Percentiles rank a stretch among this genome's conserved stretches.
These are phyloP conservation scores for Betula pendula DNA, from an alignment of 306 rosid genomes.

Conservation along the genomic window DNA sequence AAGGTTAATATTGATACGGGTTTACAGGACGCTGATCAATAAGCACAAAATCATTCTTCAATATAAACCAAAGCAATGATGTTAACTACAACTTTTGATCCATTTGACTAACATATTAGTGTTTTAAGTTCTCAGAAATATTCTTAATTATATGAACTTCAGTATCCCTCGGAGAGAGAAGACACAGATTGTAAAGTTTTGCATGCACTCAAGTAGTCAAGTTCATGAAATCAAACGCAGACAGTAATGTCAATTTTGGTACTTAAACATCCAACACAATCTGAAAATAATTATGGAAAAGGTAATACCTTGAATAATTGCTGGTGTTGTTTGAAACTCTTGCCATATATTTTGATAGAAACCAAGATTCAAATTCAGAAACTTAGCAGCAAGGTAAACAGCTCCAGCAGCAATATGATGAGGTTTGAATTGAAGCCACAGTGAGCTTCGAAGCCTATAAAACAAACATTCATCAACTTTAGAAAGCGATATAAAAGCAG, in stretches of 20 bases:
- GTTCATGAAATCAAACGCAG: neutral
- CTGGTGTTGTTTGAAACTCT: constrained; percentile 87
- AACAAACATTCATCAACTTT: constrained; percentile 18
- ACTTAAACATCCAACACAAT: constrained; percentile 12
- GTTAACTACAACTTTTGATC: neutral
- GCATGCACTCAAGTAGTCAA: neutral
- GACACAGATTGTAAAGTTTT: neutral
- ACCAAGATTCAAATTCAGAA: constrained; percentile 73
- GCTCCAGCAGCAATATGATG: constrained; percentile 99
- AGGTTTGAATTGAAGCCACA: constrained; percentile 98
- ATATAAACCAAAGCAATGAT: neutral
- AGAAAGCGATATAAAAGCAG: constrained; percentile 8
- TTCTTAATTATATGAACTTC: neutral
- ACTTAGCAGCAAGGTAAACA: constrained; percentile 82
- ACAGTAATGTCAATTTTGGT: neutral
- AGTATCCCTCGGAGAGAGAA: neutral
- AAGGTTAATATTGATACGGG: neutral
- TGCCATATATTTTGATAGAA: constrained; percentile 74
- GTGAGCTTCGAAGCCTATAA: constrained; percentile 94
- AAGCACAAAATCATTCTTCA: neutral
- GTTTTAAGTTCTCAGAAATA: neutral
- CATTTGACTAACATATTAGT: neutral
- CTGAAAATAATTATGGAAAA: constrained; percentile 9
- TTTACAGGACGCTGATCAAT: neutral
- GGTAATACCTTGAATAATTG: constrained; percentile 77